These are phyloP conservation scores for Pythium biforme DNA, from an alignment of 352 stramenopile genomes.

Conservation along the genomic window DNA sequence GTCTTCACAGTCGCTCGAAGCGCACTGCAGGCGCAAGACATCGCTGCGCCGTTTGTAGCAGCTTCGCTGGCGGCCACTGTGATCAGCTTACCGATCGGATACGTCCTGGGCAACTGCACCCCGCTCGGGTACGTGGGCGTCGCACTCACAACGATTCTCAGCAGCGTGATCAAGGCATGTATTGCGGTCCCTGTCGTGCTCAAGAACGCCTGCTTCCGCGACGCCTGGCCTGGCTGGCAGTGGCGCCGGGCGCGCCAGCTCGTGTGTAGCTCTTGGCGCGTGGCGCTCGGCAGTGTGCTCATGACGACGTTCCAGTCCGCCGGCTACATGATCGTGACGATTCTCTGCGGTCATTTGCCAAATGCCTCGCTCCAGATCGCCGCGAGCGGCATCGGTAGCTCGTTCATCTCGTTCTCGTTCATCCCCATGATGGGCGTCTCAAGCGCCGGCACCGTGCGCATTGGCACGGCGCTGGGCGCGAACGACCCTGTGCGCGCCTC, in stretches of 20 bases:
- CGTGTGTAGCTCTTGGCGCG: constrained; percentile 8
- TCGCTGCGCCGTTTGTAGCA: constrained; percentile 34
- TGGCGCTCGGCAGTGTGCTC: constrained; percentile 44
- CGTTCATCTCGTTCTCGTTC: constrained; percentile 44
- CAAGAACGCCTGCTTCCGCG: constrained; percentile 29
- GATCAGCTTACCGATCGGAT: constrained; percentile 27
- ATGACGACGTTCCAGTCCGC: constrained; percentile 54
- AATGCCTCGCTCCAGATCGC: constrained; percentile 49
- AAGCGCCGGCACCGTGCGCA: constrained; percentile 51
- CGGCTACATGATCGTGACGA: constrained; percentile 42
- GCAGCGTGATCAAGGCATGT: constrained; percentile 32
- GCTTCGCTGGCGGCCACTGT: constrained; percentile 25
- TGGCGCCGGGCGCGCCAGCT: constrained; percentile 21
- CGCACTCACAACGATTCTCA: constrained; percentile 32
- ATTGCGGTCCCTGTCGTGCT: constrained; percentile 32
- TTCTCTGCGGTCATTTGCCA: constrained; percentile 53
- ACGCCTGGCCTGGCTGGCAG: constrained; percentile 36
- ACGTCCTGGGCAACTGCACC: constrained; percentile 42
- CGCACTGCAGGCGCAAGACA: constrained; percentile 46
- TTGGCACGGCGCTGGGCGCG: constrained; percentile 56
- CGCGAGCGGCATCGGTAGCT: constrained; percentile 54
- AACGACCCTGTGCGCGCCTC: constrained; percentile 40
- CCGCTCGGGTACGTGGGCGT: constrained; percentile 40
- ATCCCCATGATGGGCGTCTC: constrained; percentile 52
- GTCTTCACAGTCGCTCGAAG: constrained; percentile 37